Evolutionary conservation across 2,329 filamentous ascomycete species (phyloP).

Genomic region (Curvularia sp.): DNA sequence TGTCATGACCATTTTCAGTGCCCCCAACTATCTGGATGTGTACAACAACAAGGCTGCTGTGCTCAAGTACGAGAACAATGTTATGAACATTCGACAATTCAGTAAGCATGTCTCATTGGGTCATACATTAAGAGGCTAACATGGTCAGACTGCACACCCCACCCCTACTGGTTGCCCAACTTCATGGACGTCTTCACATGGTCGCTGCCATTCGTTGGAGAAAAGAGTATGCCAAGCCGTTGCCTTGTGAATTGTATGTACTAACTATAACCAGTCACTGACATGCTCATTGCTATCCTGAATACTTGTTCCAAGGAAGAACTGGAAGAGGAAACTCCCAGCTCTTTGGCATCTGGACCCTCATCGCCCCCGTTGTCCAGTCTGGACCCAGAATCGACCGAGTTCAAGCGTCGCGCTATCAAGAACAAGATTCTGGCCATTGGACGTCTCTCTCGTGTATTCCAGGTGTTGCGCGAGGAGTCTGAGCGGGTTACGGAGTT

Average conservation of each 20-base stretch:
- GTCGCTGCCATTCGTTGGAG: conserved; percentile 97
- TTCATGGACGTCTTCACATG: conserved; percentile 99
- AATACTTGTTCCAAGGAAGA: conserved; percentile 99
- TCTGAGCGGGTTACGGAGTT: conserved; percentile 96
- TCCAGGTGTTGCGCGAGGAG: conserved; percentile 97
- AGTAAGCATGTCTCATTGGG: conserved; percentile 52
- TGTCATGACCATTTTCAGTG: conserved; percentile 99
- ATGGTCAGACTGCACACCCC: conserved; percentile 80
- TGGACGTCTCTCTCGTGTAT: conserved; percentile 92
- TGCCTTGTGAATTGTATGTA: background rate
- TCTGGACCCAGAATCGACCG: conserved; percentile 82
- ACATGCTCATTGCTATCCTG: conserved; percentile 98
- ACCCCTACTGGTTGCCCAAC: conserved; percentile 99
- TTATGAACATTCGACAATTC: conserved; percentile 99
- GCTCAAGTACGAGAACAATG: conserved; percentile 99
- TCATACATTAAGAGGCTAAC: conserved; percentile 21
- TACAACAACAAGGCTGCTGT: conserved; percentile 99
- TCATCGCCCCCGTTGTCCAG: conserved; percentile 72
- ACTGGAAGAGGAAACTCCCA: conserved; percentile 84
- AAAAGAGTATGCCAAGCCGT: conserved; percentile 67
- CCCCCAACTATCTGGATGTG: conserved; percentile 97
- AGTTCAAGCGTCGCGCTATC: conserved; percentile 94
- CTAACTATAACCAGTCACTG: conserved; percentile 67
- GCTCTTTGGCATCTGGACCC: conserved; percentile 73
- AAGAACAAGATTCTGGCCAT: conserved; percentile 99